A percentile compares a stretch with the other conserved stretches of the same genome.
phyloP scores from a whole-genome alignment of 805 yeast genomes.

The Phaffomyces antillensis region DNA sequence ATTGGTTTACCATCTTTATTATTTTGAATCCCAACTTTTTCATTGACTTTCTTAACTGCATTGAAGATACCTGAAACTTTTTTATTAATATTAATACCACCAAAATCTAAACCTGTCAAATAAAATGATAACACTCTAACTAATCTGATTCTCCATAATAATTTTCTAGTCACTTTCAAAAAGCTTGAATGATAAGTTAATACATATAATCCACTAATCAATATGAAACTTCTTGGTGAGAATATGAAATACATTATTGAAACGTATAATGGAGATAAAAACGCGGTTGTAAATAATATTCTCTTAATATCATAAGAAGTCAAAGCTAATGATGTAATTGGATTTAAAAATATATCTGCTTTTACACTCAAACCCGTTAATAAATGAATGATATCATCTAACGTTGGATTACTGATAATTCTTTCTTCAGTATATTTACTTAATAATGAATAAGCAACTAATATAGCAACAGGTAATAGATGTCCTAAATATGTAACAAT shows the following conservation, averaged over 20 bases:
- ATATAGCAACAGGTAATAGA: constrained; percentile 52
- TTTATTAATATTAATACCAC: constrained; percentile 33
- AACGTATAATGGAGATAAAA: constrained; percentile 80
- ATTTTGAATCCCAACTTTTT: constrained; percentile 26
- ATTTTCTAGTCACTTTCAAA: constrained; percentile 73
- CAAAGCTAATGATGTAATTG: constrained; percentile 69
- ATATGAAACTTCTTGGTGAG: constrained; percentile 60
- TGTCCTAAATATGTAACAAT: constrained; percentile 80
- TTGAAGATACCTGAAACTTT: constrained; percentile 35
- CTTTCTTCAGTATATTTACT: constrained; percentile 50
- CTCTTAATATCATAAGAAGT: constrained; percentile 75
- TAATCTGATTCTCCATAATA: constrained; percentile 76
- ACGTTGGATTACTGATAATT: constrained; percentile 63
- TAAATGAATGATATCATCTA: constrained; percentile 78
- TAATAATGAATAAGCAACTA: constrained; percentile 53
- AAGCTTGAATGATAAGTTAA: constrained; percentile 84
- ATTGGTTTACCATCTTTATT: constrained; percentile 44
- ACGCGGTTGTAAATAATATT: constrained; percentile 73
- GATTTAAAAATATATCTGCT: constrained; percentile 70
- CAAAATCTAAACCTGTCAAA: constrained; percentile 80
- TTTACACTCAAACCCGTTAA: constrained; percentile 69
- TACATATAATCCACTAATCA: constrained; percentile 50
- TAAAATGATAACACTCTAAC: constrained; percentile 71
- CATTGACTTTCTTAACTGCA: constrained; percentile 34
- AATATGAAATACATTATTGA: constrained; percentile 59